Conservation (phyloP, 2,329 filamentous ascomycete genomes). For the Exophiala dermatitidis region DNA sequence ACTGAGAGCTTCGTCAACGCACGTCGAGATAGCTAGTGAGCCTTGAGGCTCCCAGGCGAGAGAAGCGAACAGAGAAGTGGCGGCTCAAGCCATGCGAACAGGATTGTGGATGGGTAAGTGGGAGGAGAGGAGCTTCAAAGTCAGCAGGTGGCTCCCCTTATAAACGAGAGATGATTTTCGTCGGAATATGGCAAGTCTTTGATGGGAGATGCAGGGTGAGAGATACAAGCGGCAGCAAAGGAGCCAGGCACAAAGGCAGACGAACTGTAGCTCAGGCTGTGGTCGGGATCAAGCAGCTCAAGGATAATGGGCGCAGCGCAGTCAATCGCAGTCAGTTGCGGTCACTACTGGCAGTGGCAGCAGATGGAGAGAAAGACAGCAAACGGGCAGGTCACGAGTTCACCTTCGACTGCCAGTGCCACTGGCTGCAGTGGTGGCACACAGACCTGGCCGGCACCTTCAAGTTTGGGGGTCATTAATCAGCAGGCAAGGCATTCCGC, state of each 20-base stretch:
- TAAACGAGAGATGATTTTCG: too few species aligned
- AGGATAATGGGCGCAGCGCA: not conserved
- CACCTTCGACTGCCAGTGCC: too few species aligned
- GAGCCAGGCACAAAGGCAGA: not conserved
- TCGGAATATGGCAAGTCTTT: too few species aligned
- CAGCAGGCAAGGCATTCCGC: too few species aligned
- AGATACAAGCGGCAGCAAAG: too few species aligned
- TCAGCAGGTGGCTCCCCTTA: too few species aligned
- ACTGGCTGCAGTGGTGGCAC: too few species aligned
- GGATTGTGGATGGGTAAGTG: not conserved
- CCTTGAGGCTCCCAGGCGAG: not conserved
- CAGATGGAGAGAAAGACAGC: not conserved
- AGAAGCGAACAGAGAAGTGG: not conserved
- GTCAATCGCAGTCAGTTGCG: not conserved
- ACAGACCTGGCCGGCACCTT: too few species aligned
- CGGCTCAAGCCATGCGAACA: not conserved
- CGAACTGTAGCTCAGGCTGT: not conserved
- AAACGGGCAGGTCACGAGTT: not conserved
- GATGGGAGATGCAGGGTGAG: too few species aligned
- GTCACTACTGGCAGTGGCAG: not conserved
- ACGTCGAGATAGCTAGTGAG: not conserved
- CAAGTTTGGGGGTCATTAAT: too few species aligned
- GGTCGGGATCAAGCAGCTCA: not conserved
- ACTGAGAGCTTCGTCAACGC: not conserved
- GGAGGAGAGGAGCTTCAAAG: not conserved